Percentiles rank a stretch among this genome's conserved stretches.
Evolutionary conservation across 768 basidiomycete species (phyloP).

Genomic region (Galerina marginata): DNA sequence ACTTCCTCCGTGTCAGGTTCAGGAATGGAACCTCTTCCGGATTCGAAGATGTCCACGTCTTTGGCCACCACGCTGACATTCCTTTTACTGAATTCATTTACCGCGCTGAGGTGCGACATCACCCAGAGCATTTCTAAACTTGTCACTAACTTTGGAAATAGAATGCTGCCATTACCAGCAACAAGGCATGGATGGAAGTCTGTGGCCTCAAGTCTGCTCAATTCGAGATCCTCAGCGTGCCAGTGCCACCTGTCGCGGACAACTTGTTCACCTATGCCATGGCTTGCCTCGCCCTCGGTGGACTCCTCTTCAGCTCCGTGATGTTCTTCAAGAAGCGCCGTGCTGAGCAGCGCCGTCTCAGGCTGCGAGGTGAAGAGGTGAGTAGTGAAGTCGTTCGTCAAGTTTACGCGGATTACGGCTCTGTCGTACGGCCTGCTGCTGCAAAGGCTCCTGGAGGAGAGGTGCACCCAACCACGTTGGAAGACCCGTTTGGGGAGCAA

Average conservation of each 20-base stretch:
- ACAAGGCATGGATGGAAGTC: constrained; percentile 57
- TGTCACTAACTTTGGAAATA: constrained; percentile 18
- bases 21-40: constrained; percentile 74
- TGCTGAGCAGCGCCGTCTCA: constrained; percentile 43
- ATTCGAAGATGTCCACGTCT: constrained; percentile 75
- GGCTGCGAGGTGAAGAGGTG: constrained; percentile 55
- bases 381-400: constrained; percentile 45
- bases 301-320: constrained; percentile 39
- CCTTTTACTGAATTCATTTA: constrained; percentile 87
- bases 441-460: constrained; percentile 10
- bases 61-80: constrained; percentile 77
- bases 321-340: constrained; percentile 46
- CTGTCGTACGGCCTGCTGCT: constrained; percentile 32
- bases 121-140: not conserved
- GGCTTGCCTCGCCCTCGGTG: constrained; percentile 43
- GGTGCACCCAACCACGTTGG: constrained; percentile 8
- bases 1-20: constrained; percentile 86
- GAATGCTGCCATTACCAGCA: constrained; percentile 60
- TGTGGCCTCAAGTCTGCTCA: constrained; percentile 40
- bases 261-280: constrained; percentile 42
- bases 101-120: constrained; percentile 65
- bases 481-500: constrained; percentile 23
- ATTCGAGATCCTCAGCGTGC: constrained; percentile 30
- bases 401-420: constrained; percentile 38
- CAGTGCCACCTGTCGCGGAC: constrained; percentile 26